Percentiles rank a stretch among this genome's conserved stretches.
Conservation (phyloP, 768 basidiomycete genomes). For the Russula virescens region DNA sequence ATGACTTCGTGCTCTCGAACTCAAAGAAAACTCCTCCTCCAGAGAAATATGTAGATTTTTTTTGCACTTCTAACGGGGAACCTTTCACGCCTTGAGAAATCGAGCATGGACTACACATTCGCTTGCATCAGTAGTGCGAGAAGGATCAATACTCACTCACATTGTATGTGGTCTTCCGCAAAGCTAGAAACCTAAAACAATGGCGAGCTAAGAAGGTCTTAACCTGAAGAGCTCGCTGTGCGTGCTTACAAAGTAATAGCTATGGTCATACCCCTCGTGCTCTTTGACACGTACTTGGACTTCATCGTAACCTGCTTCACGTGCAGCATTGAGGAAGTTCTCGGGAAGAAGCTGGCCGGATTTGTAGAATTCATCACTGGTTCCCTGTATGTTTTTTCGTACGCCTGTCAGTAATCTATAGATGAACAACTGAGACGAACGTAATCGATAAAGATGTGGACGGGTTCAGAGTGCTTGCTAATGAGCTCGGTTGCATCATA, state of each 20-base stretch:
- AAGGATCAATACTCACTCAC: slow-evolving; percentile 35
- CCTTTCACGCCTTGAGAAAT: slow-evolving; percentile 66
- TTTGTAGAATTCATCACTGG: slow-evolving; percentile 75
- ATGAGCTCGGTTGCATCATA: slow-evolving; percentile 90
- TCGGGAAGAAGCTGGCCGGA: slow-evolving; percentile 87
- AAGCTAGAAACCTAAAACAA: slow-evolving; percentile 76
- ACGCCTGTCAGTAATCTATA: not conserved
- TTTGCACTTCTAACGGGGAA: not conserved
- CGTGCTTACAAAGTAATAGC: slow-evolving; percentile 73
- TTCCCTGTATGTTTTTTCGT: slow-evolving; percentile 47
- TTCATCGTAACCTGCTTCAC: slow-evolving; percentile 65
- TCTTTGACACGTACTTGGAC: slow-evolving; percentile 70
- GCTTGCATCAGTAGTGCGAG: slow-evolving; percentile 24
- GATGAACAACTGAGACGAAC: slow-evolving; percentile 37
- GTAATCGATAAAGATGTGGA: slow-evolving; percentile 84
- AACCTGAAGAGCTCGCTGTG: not conserved
- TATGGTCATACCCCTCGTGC: slow-evolving; percentile 84
- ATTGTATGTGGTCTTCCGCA: slow-evolving; percentile 82
- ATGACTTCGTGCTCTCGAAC: slow-evolving; percentile 16
- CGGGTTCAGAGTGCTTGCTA: slow-evolving; percentile 48
- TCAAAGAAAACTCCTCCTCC: slow-evolving; percentile 4
- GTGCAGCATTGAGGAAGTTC: slow-evolving; percentile 75
- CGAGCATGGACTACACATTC: slow-evolving; percentile 71
- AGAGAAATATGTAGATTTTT: not conserved
- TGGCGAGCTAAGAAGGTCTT: not conserved